Percentiles rank a stretch among this genome's conserved stretches.
Evolutionary conservation across 495 filamentous ascomycete species (phyloP).

Genomic region (Paragyromitra xinjiangensis): DNA sequence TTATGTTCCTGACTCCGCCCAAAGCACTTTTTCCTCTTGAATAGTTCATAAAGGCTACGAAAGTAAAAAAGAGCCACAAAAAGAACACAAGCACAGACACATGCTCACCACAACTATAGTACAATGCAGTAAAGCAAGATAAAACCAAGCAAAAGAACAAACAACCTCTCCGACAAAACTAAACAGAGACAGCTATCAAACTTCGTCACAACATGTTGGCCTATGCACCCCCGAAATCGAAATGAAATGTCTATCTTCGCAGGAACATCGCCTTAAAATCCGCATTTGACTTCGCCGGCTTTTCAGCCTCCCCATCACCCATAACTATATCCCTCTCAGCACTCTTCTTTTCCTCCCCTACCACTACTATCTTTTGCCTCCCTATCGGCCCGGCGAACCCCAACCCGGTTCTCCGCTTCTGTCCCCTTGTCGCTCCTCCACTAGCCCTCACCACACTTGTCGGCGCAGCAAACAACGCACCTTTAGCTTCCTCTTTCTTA

Average conservation of each 20-base stretch:
- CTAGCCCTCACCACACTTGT: slow-evolving; percentile 25
- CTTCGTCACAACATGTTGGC: slow-evolving; percentile 2
- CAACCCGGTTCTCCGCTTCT: slow-evolving; percentile 60
- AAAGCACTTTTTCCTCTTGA: slow-evolving; percentile 16
- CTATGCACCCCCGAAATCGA: background rate
- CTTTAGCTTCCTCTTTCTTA: slow-evolving; percentile 65
- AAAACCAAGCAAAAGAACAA: slow-evolving; percentile 10
- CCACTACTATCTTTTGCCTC: slow-evolving; percentile 63
- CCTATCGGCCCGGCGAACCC: slow-evolving; percentile 63
- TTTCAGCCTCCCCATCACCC: slow-evolving; percentile 48
- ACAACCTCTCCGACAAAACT: slow-evolving; percentile 5
- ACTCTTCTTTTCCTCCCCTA: slow-evolving; percentile 63
- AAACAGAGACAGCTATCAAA: background rate
- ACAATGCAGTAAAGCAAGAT: slow-evolving; percentile 31
- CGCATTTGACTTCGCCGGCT: slow-evolving; percentile 77
- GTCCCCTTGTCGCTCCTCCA: slow-evolving; percentile 51
- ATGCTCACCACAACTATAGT: slow-evolving; percentile 22
- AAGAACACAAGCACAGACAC: slow-evolving; percentile 16
- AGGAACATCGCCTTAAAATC: slow-evolving; percentile 86
- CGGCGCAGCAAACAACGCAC: slow-evolving; percentile 56
- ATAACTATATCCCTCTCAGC: slow-evolving; percentile 37
- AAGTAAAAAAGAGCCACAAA: slow-evolving; percentile 10
- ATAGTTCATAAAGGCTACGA: slow-evolving; percentile 11
- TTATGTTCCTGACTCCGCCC: slow-evolving; percentile 12
- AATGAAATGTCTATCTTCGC: slow-evolving; percentile 32